Conservation (phyloP, 2,329 filamentous ascomycete genomes). For the Diaporthe citri region DNA sequence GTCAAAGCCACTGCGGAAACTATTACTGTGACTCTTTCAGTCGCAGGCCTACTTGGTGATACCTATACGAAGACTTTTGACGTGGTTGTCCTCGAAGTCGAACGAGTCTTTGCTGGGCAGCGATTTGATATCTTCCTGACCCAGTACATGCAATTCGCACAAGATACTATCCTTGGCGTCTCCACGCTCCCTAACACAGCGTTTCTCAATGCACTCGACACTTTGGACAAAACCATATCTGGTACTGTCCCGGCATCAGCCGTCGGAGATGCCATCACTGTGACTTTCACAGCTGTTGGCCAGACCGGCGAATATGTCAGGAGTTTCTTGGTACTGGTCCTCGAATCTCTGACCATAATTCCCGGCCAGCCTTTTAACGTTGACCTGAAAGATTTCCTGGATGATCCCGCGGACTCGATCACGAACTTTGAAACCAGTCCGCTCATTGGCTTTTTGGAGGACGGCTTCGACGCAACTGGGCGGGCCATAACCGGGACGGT, state of each 20-base stretch:
- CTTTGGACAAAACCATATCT: not conserved
- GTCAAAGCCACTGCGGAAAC: not conserved
- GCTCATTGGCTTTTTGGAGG: not conserved
- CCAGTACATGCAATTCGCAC: not conserved
- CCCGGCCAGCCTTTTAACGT: conserved; percentile 1
- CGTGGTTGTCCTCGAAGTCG: not conserved
- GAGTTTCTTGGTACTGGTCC: not conserved
- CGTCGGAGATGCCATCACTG: not conserved
- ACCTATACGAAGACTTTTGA: not conserved
- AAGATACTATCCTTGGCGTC: not conserved
- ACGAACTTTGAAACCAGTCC: not conserved
- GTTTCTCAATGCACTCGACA: not conserved
- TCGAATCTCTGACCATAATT: not conserved
- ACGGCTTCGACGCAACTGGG: not conserved
- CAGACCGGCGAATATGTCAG: not conserved
- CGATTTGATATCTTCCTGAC: not conserved
- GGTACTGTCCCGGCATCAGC: not conserved
- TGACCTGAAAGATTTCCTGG: not conserved
- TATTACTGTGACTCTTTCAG: not conserved
- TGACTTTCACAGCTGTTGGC: not conserved
- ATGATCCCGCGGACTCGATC: not conserved
- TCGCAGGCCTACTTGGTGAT: not conserved
- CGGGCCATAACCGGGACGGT: not conserved
- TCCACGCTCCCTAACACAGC: not conserved
- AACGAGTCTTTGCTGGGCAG: not conserved